Conservation (phyloP, 306 rosid species). For the Abrus pulchellus region DNA sequence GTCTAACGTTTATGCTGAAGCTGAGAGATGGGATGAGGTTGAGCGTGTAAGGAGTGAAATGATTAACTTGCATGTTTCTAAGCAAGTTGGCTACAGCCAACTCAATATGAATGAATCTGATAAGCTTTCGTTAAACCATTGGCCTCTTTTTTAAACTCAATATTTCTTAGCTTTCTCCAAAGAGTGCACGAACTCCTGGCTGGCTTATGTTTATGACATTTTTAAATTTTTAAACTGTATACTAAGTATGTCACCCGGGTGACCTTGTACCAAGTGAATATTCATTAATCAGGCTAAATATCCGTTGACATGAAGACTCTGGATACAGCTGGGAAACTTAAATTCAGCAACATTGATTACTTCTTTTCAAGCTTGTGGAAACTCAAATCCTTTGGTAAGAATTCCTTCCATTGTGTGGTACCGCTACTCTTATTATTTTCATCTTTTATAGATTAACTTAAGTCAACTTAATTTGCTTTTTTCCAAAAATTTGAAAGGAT, state of each 20-base stretch:
- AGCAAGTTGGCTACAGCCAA: slow-evolving; percentile 67
- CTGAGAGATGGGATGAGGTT: slow-evolving; percentile 70
- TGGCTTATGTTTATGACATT: background rate
- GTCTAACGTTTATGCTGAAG: slow-evolving; percentile 77
- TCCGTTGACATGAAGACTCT: background rate
- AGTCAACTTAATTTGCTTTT: background rate
- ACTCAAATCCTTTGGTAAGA: slow-evolving; percentile 79
- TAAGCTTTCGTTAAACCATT: slow-evolving; percentile 10
- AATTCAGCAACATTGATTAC: slow-evolving; percentile 41
- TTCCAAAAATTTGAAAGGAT: slow-evolving; percentile 17
- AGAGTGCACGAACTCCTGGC: background rate
- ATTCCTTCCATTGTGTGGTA: slow-evolving; percentile 10
- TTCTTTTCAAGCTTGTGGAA: slow-evolving; percentile 87
- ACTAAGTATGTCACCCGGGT: background rate
- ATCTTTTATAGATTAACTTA: background rate
- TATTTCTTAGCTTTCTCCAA: background rate
- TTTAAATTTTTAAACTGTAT: background rate
- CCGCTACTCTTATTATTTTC: background rate
- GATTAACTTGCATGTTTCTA: slow-evolving; percentile 57
- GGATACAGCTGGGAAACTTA: slow-evolving; percentile 30
- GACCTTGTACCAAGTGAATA: background rate
- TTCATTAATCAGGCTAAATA: background rate
- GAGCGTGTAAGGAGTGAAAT: slow-evolving; percentile 67
- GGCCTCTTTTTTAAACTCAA: background rate
- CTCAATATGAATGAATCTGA: slow-evolving; percentile 43